These are phyloP conservation scores for Uronychia setigera DNA, from an alignment of 73 alveolate species.

Conservation along the genomic window DNA sequence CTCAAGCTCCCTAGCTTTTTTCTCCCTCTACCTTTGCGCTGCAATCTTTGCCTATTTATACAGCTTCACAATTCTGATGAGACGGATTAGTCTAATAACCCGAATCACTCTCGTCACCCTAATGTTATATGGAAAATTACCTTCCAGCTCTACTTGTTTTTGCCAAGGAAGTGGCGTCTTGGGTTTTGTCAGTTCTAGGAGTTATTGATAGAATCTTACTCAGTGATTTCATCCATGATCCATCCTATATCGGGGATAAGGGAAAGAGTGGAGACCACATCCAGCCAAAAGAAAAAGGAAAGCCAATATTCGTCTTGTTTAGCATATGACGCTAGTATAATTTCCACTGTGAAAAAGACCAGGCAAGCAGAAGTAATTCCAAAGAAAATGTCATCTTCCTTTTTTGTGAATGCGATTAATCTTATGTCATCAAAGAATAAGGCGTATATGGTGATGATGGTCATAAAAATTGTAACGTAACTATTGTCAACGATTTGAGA, in stretches of 20 bases:
- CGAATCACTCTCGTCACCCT: neutral
- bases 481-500: constrained; percentile 4
- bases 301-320: neutral
- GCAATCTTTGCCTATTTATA: neutral
- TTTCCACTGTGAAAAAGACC: constrained; percentile 53
- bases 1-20: neutral
- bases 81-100: neutral
- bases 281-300: constrained; percentile 25
- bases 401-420: constrained; percentile 25
- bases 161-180: neutral
- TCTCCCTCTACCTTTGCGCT: neutral
- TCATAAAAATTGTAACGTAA: constrained; percentile 10
- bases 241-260: constrained; percentile 26
- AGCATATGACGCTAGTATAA: constrained; percentile 47
- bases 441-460: constrained; percentile 60
- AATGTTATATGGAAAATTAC: neutral
- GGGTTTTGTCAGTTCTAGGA: neutral
- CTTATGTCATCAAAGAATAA: constrained; percentile 73
- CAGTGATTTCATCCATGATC: constrained; percentile 11
- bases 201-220: neutral
- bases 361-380: constrained; percentile 47
- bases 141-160: neutral
- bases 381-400: constrained; percentile 29
- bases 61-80: neutral
- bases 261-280: constrained; percentile 23